These are phyloP conservation scores for Diaporthe destruens DNA, from an alignment of 2,329 filamentous ascomycete species.

Conservation along the genomic window DNA sequence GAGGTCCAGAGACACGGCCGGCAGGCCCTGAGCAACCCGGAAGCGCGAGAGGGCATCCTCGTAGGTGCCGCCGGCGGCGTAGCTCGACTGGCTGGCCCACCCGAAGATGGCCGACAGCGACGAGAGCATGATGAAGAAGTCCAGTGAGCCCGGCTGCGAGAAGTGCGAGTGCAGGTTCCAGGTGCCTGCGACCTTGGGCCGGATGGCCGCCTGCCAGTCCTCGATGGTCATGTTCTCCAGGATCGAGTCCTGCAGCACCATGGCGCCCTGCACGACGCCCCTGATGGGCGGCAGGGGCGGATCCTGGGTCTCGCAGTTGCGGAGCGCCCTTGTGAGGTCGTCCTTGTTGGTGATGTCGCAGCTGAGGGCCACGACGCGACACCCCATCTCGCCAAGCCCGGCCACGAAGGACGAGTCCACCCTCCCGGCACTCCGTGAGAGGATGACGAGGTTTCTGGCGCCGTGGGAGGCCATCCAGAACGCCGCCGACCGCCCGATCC, in stretches of 20 bases:
- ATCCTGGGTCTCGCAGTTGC: too few relatives aligned
- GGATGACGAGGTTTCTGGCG: constrained; percentile 44
- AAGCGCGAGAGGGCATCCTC: constrained; percentile 45
- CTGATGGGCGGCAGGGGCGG: too few relatives aligned
- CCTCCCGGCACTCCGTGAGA: constrained; percentile 41
- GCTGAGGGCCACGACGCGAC: too few relatives aligned
- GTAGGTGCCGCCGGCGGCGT: constrained; percentile 49
- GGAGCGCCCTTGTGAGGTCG: too few relatives aligned
- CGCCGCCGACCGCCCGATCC: constrained; percentile 47
- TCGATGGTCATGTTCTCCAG: too few relatives aligned
- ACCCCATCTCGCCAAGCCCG: too few relatives aligned
- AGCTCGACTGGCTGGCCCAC: constrained; percentile 23
- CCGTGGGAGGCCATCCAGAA: constrained; percentile 47
- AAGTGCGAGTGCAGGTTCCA: constrained; percentile 45
- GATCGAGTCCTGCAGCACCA: too few relatives aligned
- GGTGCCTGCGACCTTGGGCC: constrained; percentile 35
- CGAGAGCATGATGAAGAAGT: constrained; percentile 37
- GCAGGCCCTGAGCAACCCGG: not conserved
- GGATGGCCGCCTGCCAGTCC: not conserved
- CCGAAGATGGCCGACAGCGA: constrained; percentile 28
- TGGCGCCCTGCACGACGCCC: too few relatives aligned
- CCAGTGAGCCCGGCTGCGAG: not conserved
- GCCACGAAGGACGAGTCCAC: constrained; percentile 44
- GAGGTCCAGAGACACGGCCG: not conserved
- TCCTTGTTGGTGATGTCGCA: too few relatives aligned